phyloP scores from a whole-genome alignment of 2,329 filamentous ascomycete genomes.

The Fonsecaea monophora region DNA sequence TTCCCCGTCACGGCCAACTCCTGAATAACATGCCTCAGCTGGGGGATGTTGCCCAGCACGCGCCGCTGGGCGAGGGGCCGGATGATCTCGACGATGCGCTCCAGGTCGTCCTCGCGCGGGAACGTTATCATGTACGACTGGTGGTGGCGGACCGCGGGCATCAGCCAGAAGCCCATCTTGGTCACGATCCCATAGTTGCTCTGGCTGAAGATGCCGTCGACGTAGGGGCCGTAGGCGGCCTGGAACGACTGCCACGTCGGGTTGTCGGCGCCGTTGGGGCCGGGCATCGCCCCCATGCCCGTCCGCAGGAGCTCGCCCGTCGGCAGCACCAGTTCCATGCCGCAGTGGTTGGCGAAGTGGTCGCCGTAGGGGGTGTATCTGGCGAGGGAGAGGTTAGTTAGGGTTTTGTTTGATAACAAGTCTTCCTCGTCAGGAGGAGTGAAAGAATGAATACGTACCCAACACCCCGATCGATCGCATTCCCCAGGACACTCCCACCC shows the following conservation, averaged over 20 bases:
- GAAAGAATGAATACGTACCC: conserved; percentile 37
- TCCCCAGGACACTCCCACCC: conserved; percentile 59
- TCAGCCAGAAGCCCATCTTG: conserved; percentile 40
- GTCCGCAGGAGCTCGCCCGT: conserved; percentile 49
- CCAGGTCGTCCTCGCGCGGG: conserved; percentile 47
- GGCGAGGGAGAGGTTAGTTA: background rate
- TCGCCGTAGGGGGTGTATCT: conserved; percentile 48
- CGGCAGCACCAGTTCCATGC: conserved; percentile 53
- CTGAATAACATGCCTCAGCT: conserved; percentile 44
- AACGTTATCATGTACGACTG: conserved; percentile 53
- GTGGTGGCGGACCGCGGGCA: conserved; percentile 46
- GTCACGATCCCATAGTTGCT: conserved; percentile 45
- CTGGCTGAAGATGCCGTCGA: conserved; percentile 46
- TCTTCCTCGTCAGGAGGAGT: too few relatives aligned
- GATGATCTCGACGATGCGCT: conserved; percentile 48
- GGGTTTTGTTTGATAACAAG: too few relatives aligned
- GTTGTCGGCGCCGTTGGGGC: conserved; percentile 44
- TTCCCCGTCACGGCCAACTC: conserved; percentile 44
- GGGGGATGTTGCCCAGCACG: conserved; percentile 44
- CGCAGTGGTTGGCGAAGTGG: conserved; percentile 56
- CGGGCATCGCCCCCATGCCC: conserved; percentile 49
- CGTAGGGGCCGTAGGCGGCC: conserved; percentile 46
- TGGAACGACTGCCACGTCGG: conserved; percentile 43
- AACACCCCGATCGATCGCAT: conserved; percentile 56
- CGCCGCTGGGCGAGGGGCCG: conserved; percentile 43